Evolutionary conservation across 371 early-diverging fungal species (phyloP), one percentile per base, ranked within the genome.

Genomic region (Mortierella sp.): DNA sequence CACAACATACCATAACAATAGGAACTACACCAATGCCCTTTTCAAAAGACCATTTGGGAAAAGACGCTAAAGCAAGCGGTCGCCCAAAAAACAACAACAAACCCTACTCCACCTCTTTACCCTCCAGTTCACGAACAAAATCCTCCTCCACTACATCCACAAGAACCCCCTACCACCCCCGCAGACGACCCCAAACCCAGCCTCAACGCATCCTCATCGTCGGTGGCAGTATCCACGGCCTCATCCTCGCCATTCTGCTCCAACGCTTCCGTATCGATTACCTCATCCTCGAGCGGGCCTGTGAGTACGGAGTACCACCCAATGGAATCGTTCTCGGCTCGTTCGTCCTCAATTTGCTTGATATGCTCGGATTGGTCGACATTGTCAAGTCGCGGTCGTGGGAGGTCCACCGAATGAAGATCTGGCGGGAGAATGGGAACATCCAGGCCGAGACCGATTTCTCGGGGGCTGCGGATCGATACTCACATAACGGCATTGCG

Each of bases 211-310:
- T 79, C 56, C 24, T 79, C 35, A 79, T 79, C 44, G 75, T 70
- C 41, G 79, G 79, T 10, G 79, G 75, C 48, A 79, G 70, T 51
- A 55, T 79, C 70, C 74, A 74, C 46, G 79, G 79, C n/a, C 71
- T 79, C 1, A 32, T 79, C 38, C 79, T 79, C 70, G 79, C 70
- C 2, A 43, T 74, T 55, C 54, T 79, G 48, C 70, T 79, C 18
- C 46, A 74, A 24, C 44, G 68, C 5, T 55, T 74, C 12, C 44
- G 70, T 10, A 55, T 79, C 71, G 74, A 79, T 38, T 74, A 55
- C n/a, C 46, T 79, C 8, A 70, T 79, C 46, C 74, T 79, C n/a
- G 79, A 79, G 27, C 74, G 75, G 32, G 14, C 70, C 27, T 55
- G 49, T 54, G 18, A 27, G 29, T 51, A 74, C 29, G 75, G 74